These are phyloP conservation scores for Astrephomene gubernaculifera DNA, from an alignment of 139 green algal species.

Conservation along the genomic window DNA sequence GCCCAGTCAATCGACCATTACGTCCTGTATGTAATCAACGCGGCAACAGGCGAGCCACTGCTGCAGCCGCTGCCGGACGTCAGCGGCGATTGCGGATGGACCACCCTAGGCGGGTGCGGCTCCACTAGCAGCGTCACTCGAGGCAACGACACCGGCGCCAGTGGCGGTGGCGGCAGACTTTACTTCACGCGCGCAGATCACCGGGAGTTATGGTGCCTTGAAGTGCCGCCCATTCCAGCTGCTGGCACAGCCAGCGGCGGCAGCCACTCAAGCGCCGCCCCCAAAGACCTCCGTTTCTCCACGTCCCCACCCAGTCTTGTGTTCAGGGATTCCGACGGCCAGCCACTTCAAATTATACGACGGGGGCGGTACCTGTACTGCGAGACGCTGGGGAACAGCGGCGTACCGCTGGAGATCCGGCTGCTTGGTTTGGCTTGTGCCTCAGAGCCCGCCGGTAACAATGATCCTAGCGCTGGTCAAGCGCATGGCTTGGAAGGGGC, in stretches of 20 bases:
- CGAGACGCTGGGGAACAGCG: constrained; percentile 8
- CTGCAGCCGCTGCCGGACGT: not conserved
- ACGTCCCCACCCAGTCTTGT: not conserved
- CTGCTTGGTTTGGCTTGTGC: not conserved
- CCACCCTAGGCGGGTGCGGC: not conserved
- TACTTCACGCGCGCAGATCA: constrained; percentile 28
- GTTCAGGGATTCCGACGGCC: constrained; percentile 1
- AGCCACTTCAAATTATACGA: not conserved
- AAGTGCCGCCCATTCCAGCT: not conserved
- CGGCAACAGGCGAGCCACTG: not conserved
- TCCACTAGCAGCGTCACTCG: not conserved
- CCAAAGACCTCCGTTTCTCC: no score
- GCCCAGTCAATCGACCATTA: not conserved
- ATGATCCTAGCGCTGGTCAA: no score
- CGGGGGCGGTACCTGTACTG: not conserved
- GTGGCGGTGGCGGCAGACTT: not conserved
- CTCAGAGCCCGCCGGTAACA: no score
- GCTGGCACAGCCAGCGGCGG: not conserved
- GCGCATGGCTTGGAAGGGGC: no score
- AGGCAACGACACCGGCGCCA: not conserved
- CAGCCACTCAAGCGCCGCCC: not conserved
- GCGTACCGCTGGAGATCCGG: constrained; percentile 23
- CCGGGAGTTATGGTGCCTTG: constrained; percentile 19
- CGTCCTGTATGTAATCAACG: not conserved
- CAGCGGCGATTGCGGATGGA: constrained; percentile 31